Evolutionary conservation across 805 yeast genomes (phyloP), one percentile per base, ranked within the genome.

Genomic region (Candida xyloterini): DNA sequence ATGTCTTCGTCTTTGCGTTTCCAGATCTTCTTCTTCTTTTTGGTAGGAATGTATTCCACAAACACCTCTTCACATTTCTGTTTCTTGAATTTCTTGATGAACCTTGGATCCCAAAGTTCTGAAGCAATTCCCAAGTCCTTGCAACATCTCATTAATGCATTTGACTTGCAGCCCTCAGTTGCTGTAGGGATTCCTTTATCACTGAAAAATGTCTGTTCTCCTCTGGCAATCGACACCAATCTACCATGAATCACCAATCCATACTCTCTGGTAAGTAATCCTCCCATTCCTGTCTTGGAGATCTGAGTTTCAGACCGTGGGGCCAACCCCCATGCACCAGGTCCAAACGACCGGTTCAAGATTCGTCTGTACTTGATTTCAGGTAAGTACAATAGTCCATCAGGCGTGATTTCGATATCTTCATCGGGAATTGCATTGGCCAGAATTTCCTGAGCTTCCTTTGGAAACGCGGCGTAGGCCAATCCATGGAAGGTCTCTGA

Each of bases 301-400:
- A 93, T 78, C 38, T 78, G 68, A 1, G 95, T 84, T 48, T 85
- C 91, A 0, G 95, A 80, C 40, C 99, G 70, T 9, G 99, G 98
- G 1, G 95, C 96, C 40, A 93, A 68, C 1, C 98, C 98, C 99
- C 99, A 93, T 2, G 95, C 97, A 20, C 99, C 99, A 6, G 99
- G 96, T 3, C 99, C 99, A 68, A 93, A 91, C 0, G 98, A 95
- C 27, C 73, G 72, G 63, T 91, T 91, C 50, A 93, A 65, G 15
- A 90, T 82, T 31, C 99, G 74, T 49, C 99, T 76, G 59, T 93
- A 93, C 59, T 91, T 91, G 65, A 93, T 93, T 60, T 93, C 99
- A 0, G 99, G 99, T 32, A 93, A 67, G 55, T 87, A 93, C 7
- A 93, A 62, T 35, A 93, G 67, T 11, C 98, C 98, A 60, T 93